Evolutionary conservation across 1,284 basidiomycete species (phyloP), one percentile per base, ranked within the genome.

Genomic region (Acaromyces ingoldii): DNA sequence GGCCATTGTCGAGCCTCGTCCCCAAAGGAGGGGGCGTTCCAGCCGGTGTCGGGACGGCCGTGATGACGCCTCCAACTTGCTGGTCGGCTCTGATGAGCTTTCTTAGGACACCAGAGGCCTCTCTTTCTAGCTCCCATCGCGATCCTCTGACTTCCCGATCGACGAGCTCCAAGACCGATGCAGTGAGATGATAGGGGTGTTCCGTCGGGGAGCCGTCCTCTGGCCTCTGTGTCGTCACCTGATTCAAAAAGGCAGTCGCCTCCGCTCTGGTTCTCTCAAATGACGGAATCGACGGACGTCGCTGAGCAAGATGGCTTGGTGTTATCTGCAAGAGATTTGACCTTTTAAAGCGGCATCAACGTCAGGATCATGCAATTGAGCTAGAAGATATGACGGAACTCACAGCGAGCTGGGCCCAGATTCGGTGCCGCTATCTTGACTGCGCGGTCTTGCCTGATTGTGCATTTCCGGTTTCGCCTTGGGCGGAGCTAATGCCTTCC

Each of bases 51-150:
- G n/a, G n/a, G n/a, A n/a, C n/a, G n/a, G n/a, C n/a, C n/a, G n/a
- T n/a, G n/a, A n/a, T n/a, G n/a, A n/a, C n/a, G n/a, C n/a, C n/a
- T n/a, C n/a, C n/a, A n/a, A n/a, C n/a, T n/a, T n/a, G n/a, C n/a
- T n/a, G n/a, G n/a, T n/a, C n/a, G n/a, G n/a, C n/a, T n/a, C n/a
- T n/a, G 25, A 66, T 61, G 17, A 67, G 61, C 29, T 65, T 65
- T 17, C 65, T 53, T 34, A 67, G 26, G 4, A 65, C 63, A 19
- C 63, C 65, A 13, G 59, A 60, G 9, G 65, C 65, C 31, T 65
- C 63, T 10, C 63, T 55, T 10, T 60, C 60, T 5, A 67, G 55
- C 39, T 67, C 65, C 65, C 65, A 67, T 0, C 65, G 55, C 34
- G 64, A 64, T 7, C 51, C 58, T 15, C 59, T 38, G n/a, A 64